A percentile compares a stretch with the other conserved stretches of the same genome.
phyloP scores from a whole-genome alignment of 352 stramenopile genomes.

The Thraustotheca clavata region DNA sequence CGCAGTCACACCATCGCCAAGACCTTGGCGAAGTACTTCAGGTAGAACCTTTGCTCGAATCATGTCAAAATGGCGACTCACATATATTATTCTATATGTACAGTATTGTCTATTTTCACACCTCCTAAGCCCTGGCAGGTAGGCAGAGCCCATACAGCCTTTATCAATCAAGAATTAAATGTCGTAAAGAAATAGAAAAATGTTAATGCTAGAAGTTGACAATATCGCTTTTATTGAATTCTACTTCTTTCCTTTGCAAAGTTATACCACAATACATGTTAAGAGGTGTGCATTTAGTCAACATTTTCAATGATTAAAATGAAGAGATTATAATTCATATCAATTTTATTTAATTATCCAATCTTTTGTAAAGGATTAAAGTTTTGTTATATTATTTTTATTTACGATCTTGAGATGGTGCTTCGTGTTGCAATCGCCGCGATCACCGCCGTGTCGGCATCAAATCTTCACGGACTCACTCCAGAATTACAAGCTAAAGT shows the following conservation, averaged over 20 bases:
- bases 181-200: no score
- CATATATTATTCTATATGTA: background rate
- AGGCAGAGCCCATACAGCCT: background rate
- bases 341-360: no score
- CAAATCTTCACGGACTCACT: slow-evolving; percentile 21
- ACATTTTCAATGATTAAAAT: no score
- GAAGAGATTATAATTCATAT: no score
- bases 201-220: no score
- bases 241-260: no score
- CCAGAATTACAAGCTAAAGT: slow-evolving; percentile 20
- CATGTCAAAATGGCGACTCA: slow-evolving; percentile 31
- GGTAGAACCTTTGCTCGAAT: slow-evolving; percentile 69
- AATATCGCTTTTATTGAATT: no score
- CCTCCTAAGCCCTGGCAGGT: background rate
- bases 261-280: no score
- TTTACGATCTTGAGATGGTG: slow-evolving; percentile 2
- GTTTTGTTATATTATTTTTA: background rate
- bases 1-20: slow-evolving; percentile 59
- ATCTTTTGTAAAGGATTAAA: background rate
- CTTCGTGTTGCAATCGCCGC: background rate
- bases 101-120: background rate
- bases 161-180: no score
- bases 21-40: slow-evolving; percentile 67
- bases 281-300: background rate
- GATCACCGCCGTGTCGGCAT: background rate